These are phyloP conservation scores for Yarrowia deformans DNA, from an alignment of 805 yeast genomes.

Conservation along the genomic window DNA sequence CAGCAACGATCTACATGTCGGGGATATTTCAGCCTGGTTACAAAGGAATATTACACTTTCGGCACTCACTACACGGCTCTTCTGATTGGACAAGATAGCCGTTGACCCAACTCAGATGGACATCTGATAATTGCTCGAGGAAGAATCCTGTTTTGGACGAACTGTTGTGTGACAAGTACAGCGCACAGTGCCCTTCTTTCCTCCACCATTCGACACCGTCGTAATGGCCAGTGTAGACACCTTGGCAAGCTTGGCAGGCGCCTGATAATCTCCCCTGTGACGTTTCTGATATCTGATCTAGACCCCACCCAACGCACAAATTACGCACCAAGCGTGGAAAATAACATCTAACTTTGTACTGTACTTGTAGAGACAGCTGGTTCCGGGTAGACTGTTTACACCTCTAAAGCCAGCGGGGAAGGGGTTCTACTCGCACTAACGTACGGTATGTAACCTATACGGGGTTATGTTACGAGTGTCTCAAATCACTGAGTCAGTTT, in stretches of 20 bases:
- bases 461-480: background rate
- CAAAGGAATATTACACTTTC: background rate
- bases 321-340: background rate
- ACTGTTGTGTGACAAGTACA: too few relatives aligned
- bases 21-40: too few relatives aligned
- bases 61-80: background rate
- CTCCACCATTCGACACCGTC: background rate
- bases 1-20: background rate
- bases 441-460: too few relatives aligned
- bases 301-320: background rate
- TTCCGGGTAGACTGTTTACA: background rate
- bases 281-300: background rate
- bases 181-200: too few relatives aligned
- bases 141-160: background rate
- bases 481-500: too few relatives aligned
- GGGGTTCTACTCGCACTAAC: too few relatives aligned
- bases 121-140: constrained; percentile 8
- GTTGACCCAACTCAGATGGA: background rate
- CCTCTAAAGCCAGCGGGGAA: too few relatives aligned
- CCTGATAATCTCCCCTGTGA: background rate
- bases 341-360: constrained; percentile 1
- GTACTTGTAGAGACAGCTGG: background rate
- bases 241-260: background rate
- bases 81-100: background rate
- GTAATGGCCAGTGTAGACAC: background rate